These are phyloP conservation scores for Lizonia empirigonia DNA, from an alignment of 2,329 filamentous ascomycete genomes.

Conservation along the genomic window DNA sequence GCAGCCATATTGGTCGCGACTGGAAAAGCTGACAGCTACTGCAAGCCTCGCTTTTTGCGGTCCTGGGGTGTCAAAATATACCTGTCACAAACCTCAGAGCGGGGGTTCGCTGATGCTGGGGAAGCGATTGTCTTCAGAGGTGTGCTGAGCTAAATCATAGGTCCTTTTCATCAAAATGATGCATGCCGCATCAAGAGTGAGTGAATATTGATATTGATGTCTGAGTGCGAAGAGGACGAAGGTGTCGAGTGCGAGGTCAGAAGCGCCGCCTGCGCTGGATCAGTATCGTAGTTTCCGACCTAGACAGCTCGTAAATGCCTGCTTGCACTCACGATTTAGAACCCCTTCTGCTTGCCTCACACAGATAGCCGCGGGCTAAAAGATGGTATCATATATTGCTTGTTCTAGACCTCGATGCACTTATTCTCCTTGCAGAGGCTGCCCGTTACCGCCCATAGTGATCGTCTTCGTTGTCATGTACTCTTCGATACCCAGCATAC, in stretches of 20 bases:
- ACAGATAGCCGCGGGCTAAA: background rate
- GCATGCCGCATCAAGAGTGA: background rate
- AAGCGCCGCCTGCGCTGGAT: background rate
- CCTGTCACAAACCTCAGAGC: background rate
- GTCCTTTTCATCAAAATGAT: background rate
- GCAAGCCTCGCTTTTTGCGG: background rate
- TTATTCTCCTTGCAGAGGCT: slow-evolving; percentile 57
- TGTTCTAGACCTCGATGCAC: background rate
- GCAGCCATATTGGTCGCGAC: background rate
- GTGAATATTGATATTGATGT: background rate
- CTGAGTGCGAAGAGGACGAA: background rate
- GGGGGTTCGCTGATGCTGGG: background rate
- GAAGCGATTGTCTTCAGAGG: background rate
- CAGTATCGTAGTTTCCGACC: background rate
- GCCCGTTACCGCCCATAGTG: slow-evolving; percentile 66
- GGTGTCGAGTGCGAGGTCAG: background rate
- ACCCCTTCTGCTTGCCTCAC: background rate
- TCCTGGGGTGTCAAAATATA: background rate
- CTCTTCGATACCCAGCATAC: slow-evolving; percentile 57
- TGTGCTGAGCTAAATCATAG: background rate
- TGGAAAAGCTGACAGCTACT: background rate
- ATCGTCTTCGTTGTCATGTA: slow-evolving; percentile 56
- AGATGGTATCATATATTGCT: background rate
- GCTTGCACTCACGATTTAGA: background rate
- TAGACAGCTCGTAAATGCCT: background rate